Conservation (phyloP, 2,329 filamentous ascomycete genomes). For the Pyricularia grisea region DNA sequence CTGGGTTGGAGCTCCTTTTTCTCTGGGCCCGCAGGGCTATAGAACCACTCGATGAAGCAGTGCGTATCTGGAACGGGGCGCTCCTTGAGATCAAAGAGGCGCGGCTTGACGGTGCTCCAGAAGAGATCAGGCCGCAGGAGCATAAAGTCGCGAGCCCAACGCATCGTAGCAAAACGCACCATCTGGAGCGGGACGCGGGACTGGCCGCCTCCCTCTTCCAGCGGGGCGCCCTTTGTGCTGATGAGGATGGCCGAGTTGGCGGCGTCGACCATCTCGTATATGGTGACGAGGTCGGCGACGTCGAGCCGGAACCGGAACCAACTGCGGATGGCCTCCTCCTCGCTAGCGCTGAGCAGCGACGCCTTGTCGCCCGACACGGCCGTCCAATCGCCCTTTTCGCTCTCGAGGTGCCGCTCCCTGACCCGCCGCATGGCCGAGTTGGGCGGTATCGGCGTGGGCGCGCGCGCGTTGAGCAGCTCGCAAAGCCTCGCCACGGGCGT, state of each 20-base stretch:
- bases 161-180: not conserved
- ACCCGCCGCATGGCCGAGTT: not conserved
- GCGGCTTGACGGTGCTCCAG: conserved; percentile 1
- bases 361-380: not conserved
- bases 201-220: not conserved
- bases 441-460: not conserved
- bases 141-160: not conserved
- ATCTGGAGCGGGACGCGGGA: not conserved
- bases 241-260: not conserved
- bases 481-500: not conserved
- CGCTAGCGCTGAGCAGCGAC: not conserved
- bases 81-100: not conserved
- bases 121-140: not conserved
- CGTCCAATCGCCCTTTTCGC: not conserved
- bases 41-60: not conserved
- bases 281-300: not conserved
- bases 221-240: not conserved
- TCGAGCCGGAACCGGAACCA: conserved; percentile 3
- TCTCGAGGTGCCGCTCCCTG: not conserved
- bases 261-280: conserved; percentile 1
- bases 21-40: not conserved
- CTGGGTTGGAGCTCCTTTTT: not conserved
- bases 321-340: not conserved
- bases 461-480: not conserved
- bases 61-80: not conserved